Base-by-base conservation (phyloP, 371 early-diverging fungal species). In the Mucor indicus region DNA sequence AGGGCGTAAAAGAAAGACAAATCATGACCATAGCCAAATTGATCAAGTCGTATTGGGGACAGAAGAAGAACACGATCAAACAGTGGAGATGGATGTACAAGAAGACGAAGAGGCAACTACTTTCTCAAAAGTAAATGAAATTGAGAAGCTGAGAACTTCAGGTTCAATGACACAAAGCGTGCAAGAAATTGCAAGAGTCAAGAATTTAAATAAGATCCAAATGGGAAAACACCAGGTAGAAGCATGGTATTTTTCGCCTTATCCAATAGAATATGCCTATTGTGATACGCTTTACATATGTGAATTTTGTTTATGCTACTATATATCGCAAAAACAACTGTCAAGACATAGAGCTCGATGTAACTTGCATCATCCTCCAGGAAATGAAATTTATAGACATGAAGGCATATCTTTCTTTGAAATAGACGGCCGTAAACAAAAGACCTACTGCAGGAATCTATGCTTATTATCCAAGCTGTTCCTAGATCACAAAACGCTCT, bases 401-500 rank as follows among this genome's bases (percentile, higher is more conserved):
- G 89, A 84, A 38, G 85, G 87, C 15, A 64, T 96, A 20, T 85
- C 87, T 15, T 92, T 96, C 59, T 96, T 93, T 61, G 97, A 96
- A 59, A 82, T 96, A 42, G 48, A 96, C 64, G 97, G 97, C 0
- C 69, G 90, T 30, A 84, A 85, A 39, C 93, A 96, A 50, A 89
- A 85, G 41, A 80, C 75, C 5, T 96, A 91, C 60, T 94, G 95
- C 55, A 79, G 94, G 43, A 95, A 95, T 60, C 66, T 95, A 24
- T 89, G 92, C 46, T 72, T 96, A 24, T 51, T 92, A 29, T 95
- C 96, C 38, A 99, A 99, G 60, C 78, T 96, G 57, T 99, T 99
- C 68, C 67, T 99, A 59, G 99, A 99, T 69, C 99, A 98, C 82
- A 99, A 99, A 64, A 98, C 99, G 11, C 80, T 99, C 3, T 98